Percentiles rank a stretch among this genome's conserved stretches.
Evolutionary conservation across 495 filamentous ascomycete genomes (phyloP).

Genomic region (Lasiosphaeris hirsuta): DNA sequence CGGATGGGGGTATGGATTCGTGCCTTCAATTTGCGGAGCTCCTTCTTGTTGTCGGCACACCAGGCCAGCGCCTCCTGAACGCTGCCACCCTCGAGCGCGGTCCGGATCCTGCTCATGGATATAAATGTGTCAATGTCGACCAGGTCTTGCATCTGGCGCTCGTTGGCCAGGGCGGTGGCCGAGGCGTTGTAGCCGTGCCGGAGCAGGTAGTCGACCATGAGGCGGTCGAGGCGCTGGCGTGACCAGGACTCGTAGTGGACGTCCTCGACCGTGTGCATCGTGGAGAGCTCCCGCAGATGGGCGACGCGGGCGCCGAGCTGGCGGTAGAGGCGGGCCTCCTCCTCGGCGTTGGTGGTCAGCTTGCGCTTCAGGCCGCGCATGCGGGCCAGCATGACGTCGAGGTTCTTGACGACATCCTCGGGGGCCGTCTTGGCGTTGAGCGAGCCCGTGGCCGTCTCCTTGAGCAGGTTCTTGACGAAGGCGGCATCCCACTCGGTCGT

Average conservation of each 20-base stretch:
- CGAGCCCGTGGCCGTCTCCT: conserved; percentile 64
- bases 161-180: conserved; percentile 67
- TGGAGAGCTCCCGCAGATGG: conserved; percentile 75
- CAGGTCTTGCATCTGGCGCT: conserved; percentile 63
- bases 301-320: conserved; percentile 72
- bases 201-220: conserved; percentile 87
- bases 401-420: conserved; percentile 65
- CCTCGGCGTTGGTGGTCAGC: conserved; percentile 69
- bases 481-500: conserved; percentile 75
- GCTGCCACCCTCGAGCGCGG: conserved; percentile 65
- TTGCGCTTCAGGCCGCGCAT: conserved; percentile 87
- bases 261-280: conserved; percentile 79
- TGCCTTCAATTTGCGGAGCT: conserved; percentile 79
- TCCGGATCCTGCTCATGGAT: conserved; percentile 70
- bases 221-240: conserved; percentile 69
- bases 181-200: conserved; percentile 78
- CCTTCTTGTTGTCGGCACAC: conserved; percentile 89
- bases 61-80: conserved; percentile 77
- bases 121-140: conserved; percentile 90
- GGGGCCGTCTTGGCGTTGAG: conserved; percentile 56
- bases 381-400: conserved; percentile 79
- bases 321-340: conserved; percentile 68
- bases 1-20: conserved; percentile 18
- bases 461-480: conserved; percentile 64
- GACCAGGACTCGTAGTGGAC: conserved; percentile 94